Evolutionary conservation across 331 rosid species (phyloP).

Genomic region (Erythrophleum ivorense): DNA sequence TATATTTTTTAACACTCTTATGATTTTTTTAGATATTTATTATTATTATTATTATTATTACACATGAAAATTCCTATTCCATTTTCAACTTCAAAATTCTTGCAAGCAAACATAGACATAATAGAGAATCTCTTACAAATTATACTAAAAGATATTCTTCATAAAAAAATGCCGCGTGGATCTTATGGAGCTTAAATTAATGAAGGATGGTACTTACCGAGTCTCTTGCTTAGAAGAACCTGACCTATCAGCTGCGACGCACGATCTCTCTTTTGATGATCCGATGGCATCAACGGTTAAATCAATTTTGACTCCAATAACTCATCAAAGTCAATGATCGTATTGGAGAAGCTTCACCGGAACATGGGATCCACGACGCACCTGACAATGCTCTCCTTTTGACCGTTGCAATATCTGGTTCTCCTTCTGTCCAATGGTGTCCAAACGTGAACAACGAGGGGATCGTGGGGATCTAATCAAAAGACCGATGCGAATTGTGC

Average conservation of each 20-base stretch:
- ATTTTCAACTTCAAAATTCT: too few relatives aligned
- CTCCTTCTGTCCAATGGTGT: not conserved
- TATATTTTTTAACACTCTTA: too few relatives aligned
- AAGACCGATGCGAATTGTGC: not conserved
- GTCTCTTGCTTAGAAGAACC: not conserved
- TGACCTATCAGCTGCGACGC: not conserved
- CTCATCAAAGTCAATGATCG: not conserved
- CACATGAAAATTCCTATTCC: too few relatives aligned
- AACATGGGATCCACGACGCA: not conserved
- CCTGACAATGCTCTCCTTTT: not conserved
- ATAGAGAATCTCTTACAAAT: not conserved
- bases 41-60: too few relatives aligned
- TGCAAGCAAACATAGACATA: too few relatives aligned
- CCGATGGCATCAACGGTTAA: not conserved
- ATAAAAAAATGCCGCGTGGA: conserved; percentile 33
- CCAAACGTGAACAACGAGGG: conserved; percentile 25
- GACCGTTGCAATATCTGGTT: not conserved
- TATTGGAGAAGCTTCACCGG: not conserved
- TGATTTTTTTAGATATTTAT: too few relatives aligned
- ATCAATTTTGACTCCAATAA: not conserved
- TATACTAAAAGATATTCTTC: not conserved
- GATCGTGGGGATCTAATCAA: not conserved
- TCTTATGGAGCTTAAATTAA: conserved; percentile 19
- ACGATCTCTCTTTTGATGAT: not conserved
- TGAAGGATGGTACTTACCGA: not conserved